Evolutionary conservation across 2,329 filamentous ascomycete species (phyloP).

Genomic region (Dactylonectria macrodidyma): DNA sequence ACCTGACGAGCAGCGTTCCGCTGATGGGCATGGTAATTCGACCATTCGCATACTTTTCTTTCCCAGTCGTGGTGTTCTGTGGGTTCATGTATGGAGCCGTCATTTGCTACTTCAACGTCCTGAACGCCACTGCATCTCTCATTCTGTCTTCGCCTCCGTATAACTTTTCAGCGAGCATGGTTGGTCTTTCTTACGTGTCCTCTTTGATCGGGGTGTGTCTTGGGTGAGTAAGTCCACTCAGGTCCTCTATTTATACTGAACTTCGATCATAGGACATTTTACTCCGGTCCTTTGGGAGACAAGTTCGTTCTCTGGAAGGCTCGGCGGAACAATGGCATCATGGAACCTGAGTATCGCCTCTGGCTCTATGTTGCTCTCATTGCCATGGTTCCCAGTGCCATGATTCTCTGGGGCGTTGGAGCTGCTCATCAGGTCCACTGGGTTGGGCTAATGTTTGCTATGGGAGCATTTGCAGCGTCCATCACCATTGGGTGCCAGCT

Average conservation of each 20-base stretch:
- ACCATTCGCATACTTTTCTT: no score
- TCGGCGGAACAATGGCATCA: conserved; percentile 53
- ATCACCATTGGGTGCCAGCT: conserved; percentile 50
- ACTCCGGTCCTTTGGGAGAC: conserved; percentile 51
- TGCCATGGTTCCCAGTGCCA: conserved; percentile 53
- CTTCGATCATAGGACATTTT: no score
- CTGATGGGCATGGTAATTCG: conserved; percentile 47
- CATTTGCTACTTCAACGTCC: conserved; percentile 41
- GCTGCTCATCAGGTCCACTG: conserved; percentile 52
- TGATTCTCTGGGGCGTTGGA: conserved; percentile 66
- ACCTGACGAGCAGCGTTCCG: no score
- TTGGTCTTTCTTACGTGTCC: conserved; percentile 51
- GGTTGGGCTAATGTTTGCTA: conserved; percentile 53
- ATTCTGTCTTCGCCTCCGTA: conserved; percentile 54
- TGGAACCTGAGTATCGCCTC: conserved; percentile 54
- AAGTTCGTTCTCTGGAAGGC: conserved; percentile 52
- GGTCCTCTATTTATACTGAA: no score
- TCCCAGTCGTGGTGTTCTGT: no score
- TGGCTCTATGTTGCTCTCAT: conserved; percentile 52
- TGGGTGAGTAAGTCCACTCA: no score
- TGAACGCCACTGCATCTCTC: conserved; percentile 52
- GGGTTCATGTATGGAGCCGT: no score
- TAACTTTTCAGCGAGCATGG: conserved; percentile 51
- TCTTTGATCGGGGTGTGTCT: conserved; percentile 45
- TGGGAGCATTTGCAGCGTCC: conserved; percentile 44